Percentiles rank a stretch among this genome's conserved stretches.
These are phyloP conservation scores for Sphaceloma murrayae DNA, from an alignment of 2,329 filamentous ascomycete genomes.

Conservation along the genomic window DNA sequence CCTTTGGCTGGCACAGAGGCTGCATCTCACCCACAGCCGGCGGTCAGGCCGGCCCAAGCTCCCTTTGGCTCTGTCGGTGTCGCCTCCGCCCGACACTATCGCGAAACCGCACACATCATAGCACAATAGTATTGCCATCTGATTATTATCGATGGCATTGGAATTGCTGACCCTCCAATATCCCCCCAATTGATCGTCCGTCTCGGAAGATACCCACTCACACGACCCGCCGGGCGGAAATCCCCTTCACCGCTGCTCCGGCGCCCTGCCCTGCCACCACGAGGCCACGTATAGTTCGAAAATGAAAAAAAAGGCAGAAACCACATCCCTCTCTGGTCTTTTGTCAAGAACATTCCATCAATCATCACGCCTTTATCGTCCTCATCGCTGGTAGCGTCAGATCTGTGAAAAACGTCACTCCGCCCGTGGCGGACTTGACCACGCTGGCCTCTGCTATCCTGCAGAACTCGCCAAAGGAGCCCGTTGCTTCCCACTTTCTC, in stretches of 20 bases:
- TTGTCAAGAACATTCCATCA: too few relatives aligned
- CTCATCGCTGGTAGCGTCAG: conserved; percentile 13
- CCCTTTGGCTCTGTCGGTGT: neutral
- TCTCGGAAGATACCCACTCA: too few relatives aligned
- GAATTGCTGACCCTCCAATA: too few relatives aligned
- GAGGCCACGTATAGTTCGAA: conserved; percentile 3
- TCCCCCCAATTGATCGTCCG: too few relatives aligned
- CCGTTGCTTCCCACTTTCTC: conserved; percentile 33
- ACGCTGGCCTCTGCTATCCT: conserved; percentile 21
- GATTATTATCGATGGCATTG: too few relatives aligned
- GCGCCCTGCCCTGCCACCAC: neutral
- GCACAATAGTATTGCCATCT: too few relatives aligned
- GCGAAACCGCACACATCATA: too few relatives aligned
- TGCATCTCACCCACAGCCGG: neutral
- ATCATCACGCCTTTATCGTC: conserved; percentile 8
- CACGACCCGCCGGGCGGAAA: too few relatives aligned
- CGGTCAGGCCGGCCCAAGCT: conserved; percentile 14
- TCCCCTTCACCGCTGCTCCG: conserved; percentile 11
- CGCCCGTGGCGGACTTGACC: neutral
- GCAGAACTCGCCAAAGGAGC: conserved; percentile 40
- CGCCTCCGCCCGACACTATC: conserved; percentile 8
- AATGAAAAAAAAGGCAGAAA: neutral
- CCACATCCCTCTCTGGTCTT: too few relatives aligned
- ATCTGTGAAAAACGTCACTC: conserved; percentile 16
- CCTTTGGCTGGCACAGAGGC: conserved; percentile 5